These are phyloP conservation scores for Ceratocystis diversiconidia DNA, from an alignment of 2,329 filamentous ascomycete species.

Conservation along the genomic window DNA sequence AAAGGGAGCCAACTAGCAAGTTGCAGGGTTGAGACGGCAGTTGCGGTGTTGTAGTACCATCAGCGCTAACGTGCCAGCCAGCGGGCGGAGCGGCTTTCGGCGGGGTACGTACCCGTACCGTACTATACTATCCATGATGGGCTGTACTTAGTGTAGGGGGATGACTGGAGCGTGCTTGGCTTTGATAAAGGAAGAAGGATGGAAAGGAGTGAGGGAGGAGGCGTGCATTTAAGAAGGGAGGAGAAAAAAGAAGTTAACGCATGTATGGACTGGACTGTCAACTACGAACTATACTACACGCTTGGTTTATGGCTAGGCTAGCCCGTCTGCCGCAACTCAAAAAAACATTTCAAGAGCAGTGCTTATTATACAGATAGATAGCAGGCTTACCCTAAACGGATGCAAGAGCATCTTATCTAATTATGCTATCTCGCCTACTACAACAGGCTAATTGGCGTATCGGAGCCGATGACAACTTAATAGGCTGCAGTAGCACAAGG, in stretches of 20 bases:
- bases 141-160: too few relatives aligned
- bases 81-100: slow-evolving; percentile 3
- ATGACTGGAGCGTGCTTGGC: background rate
- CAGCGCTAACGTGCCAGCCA: background rate
- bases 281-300: background rate
- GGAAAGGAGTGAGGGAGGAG: background rate
- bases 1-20: background rate
- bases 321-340: too few relatives aligned
- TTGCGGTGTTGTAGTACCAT: background rate
- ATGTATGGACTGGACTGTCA: background rate
- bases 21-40: background rate
- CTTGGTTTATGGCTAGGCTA: too few relatives aligned
- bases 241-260: background rate
- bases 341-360: too few relatives aligned
- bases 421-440: too few relatives aligned
- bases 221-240: background rate
- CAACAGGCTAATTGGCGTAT: too few relatives aligned
- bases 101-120: background rate
- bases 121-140: too few relatives aligned
- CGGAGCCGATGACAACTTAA: too few relatives aligned
- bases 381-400: too few relatives aligned
- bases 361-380: too few relatives aligned
- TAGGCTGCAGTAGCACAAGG: too few relatives aligned
- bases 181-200: slow-evolving; percentile 4
- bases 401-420: too few relatives aligned